Base-by-base conservation (phyloP, 805 yeast genomes). In the Suhomyces sp. region DNA sequence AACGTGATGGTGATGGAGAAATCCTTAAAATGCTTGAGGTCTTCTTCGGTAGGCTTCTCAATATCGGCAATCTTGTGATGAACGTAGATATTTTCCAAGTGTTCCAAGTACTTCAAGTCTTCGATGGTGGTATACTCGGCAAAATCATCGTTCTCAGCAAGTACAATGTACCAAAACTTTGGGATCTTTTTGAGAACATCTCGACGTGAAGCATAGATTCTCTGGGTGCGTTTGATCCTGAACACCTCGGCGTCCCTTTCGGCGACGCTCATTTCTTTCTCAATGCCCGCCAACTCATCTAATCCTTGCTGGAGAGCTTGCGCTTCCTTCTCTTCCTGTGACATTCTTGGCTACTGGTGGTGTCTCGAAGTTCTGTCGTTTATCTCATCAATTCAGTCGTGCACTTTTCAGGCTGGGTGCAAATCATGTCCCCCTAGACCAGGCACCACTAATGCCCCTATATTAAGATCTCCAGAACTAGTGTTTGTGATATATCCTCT, bases 101-200 rank as follows among this genome's bases (percentile, higher is more conserved):
- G 66, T 60, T 91, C 97, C 46, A 91, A 65, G 59, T 80, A 86
- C 64, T 85, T 85, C 70, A 85, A 82, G 67, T 92, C 97, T 37
- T 86, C 88, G 1, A 86, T 82, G 27, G 83, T 78, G 17, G 92
- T 73, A 65, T 81, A 89, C 56, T 91, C 96, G 13, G 88, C 86
- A 63, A 93, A 87, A 57, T 89, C 97, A 48, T 87, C 86, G 60
- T 87, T 87, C 62, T 88, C 89, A 2, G 92, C 90, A 9, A 93
- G 69, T 0, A 88, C 96, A 49, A 86, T 80, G 60, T 87, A 86
- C 98, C 98, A 93, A 67, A 93, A 91, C 56, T 81, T 81, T 1
- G 92, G 90, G 43, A 91, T 80, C 3, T 75, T 65, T 4, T 59
- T 51, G 13, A 85, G 73, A n/a, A 79, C 68, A 6, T 60, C 72